Evolutionary conservation across 1,139 yeast species (phyloP), one percentile per base, ranked within the genome.

Genomic region (Nakaseomyces nivariensis): DNA sequence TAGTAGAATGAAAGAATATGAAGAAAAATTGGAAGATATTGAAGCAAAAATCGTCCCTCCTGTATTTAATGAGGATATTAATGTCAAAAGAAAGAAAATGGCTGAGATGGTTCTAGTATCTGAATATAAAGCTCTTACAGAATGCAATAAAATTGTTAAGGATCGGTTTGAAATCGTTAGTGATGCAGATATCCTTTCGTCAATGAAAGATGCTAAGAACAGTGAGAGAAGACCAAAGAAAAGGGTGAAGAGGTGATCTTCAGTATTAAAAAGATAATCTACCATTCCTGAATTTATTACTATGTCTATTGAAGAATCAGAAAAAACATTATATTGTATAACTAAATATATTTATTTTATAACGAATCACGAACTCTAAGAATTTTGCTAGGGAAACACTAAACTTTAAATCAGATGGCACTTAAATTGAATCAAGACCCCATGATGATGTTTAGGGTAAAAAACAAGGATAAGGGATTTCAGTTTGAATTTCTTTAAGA

Each of bases 21-120:
- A 54, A 1, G 59, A 61, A 3, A 31, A 33, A 2, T 5, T 43
- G 11, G 25, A 17, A 6, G 38, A 33, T 11, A 32, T 5, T 22
- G 37, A 43, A 3, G 22, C 38, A 67, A 73, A 1, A 67, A 68
- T 37, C 58, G 54, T 2, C 56, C 61, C 2, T 72, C 68, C 54
- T 66, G 10, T 13, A 4, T 10, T 9, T 22, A 22, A 43, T 5
- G 24, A 11, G 6, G 33, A 32, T 24, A 43, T 13, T 9, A 11
- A 31, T 26, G 31, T 8, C 8, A 43, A 41, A 41, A 41, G 44
- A 29, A 41, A 13, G 13, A 27, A 29, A 29, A 41, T 41, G 44
- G 44, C 34, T 5, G 34, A 41, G n/a, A 4, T 41, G 7, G 25
- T 41, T 6, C 5, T 41, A 11, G 8, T 27, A 10, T 22, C 31